Percentiles rank a stretch among this genome's conserved stretches.
Conservation (phyloP, 169 alveolate species). For the Plasmodium reichenowi region DNA sequence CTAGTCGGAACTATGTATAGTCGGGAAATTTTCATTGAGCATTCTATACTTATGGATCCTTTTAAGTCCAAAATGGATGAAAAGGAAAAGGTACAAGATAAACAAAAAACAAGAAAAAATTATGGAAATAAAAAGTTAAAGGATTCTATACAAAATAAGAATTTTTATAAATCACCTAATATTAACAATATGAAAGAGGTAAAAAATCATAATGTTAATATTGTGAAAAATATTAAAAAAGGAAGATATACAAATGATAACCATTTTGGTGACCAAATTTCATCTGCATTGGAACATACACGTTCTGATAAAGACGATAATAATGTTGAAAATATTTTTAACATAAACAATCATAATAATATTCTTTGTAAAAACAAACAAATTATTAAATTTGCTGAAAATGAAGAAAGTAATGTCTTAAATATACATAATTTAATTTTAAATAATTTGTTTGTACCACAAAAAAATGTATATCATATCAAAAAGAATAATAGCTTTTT, state of each 20-base stretch:
- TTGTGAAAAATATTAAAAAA: not conserved
- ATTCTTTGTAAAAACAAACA: slow-evolving; percentile 24
- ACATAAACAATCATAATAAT: not conserved
- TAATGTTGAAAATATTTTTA: not conserved
- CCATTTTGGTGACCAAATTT: no score
- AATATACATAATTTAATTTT: slow-evolving; percentile 62
- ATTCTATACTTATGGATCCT: slow-evolving; percentile 41
- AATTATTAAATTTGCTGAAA: slow-evolving; percentile 14
- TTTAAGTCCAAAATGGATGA: slow-evolving; percentile 25
- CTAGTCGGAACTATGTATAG: not conserved
- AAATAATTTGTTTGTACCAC: slow-evolving; percentile 50
- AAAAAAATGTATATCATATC: slow-evolving; percentile 64
- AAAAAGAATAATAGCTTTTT: slow-evolving; percentile 51
- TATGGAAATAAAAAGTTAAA: not conserved
- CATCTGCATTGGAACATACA: not conserved
- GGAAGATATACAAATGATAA: slow-evolving; percentile 9
- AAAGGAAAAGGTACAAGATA: slow-evolving; percentile 5
- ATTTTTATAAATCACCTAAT: not conserved
- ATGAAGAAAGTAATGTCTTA: slow-evolving; percentile 24
- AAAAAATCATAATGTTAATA: slow-evolving; percentile 2
- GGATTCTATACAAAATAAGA: not conserved
- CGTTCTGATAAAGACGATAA: not conserved
- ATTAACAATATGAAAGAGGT: not conserved
- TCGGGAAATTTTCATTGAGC: slow-evolving; percentile 69
- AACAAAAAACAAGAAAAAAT: not conserved